Conservation (phyloP, 2,329 filamentous ascomycete species). For the Lachnellula subtilissima region DNA sequence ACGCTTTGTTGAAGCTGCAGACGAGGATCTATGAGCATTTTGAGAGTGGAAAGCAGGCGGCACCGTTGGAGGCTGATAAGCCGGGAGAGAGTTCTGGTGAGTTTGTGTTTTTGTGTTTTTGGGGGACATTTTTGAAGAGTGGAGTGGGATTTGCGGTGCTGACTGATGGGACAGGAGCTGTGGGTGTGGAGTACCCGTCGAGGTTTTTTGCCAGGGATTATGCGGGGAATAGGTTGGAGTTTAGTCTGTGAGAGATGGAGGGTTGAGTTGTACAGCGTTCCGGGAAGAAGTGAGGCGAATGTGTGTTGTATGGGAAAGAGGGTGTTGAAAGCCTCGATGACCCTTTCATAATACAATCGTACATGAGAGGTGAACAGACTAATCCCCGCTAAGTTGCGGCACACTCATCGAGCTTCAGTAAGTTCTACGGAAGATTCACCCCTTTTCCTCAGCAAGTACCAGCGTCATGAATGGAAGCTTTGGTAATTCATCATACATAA, state of each 20-base stretch:
- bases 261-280: not conserved
- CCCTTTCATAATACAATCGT: too few species aligned
- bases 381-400: too few species aligned
- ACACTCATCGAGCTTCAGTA: too few species aligned
- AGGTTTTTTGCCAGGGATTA: conserved; percentile 59
- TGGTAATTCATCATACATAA: not conserved
- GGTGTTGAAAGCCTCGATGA: not conserved
- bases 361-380: too few species aligned
- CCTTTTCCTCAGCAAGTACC: too few species aligned
- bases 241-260: conserved; percentile 37
- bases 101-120: conserved; percentile 11
- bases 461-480: too few species aligned
- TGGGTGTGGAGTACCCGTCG: conserved; percentile 54
- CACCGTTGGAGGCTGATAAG: conserved; percentile 50
- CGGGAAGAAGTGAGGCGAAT: not conserved
- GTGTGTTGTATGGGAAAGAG: not conserved
- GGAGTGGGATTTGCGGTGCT: not conserved
- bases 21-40: conserved; percentile 48
- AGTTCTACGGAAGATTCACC: too few species aligned
- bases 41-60: conserved; percentile 41
- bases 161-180: conserved; percentile 34
- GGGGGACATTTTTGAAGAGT: not conserved
- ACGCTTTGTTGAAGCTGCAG: conserved; percentile 45
- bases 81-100: conserved; percentile 45
- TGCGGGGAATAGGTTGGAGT: conserved; percentile 50